Evolutionary conservation across 805 yeast genomes (phyloP).

Genomic region (Schwanniomyces vanrijiae): DNA sequence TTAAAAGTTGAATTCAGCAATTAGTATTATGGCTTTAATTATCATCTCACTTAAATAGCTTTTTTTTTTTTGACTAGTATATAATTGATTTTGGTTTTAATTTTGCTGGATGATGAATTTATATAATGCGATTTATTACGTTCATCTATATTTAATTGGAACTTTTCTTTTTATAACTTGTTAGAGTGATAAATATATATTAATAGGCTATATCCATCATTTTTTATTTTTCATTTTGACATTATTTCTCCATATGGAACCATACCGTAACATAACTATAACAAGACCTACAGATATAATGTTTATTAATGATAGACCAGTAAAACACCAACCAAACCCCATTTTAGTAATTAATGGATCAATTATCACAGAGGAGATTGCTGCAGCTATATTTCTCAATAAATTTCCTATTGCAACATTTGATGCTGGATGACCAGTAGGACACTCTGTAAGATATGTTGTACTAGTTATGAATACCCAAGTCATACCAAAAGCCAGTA

Average conservation of each 20-base stretch:
- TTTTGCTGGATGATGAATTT: no score
- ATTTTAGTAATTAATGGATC: conserved; percentile 27
- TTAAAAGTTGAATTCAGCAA: no score
- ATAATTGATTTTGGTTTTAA: no score
- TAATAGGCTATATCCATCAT: no score
- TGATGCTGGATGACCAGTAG: conserved; percentile 50
- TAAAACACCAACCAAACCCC: conserved; percentile 58
- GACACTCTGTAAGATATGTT: conserved; percentile 53
- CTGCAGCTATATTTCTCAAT: conserved; percentile 55
- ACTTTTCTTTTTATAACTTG: no score
- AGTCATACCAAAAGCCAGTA: conserved; percentile 54
- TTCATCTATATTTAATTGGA: no score
- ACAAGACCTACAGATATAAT: conserved; percentile 16
- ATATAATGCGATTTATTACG: no score
- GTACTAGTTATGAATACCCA: conserved; percentile 56
- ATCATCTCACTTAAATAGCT: no score
- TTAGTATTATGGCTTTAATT: no score
- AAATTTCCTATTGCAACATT: conserved; percentile 55
- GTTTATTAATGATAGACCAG: conserved; percentile 44
- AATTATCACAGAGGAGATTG: conserved; percentile 49
- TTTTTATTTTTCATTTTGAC: conserved; percentile 1
- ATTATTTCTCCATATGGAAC: conserved; percentile 24
- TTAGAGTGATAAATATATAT: no score
- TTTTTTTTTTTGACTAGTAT: no score
- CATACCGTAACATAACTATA: conserved; percentile 16